phyloP scores from a whole-genome alignment of 441 rosid genomes.

The Daphne laureola region DNA sequence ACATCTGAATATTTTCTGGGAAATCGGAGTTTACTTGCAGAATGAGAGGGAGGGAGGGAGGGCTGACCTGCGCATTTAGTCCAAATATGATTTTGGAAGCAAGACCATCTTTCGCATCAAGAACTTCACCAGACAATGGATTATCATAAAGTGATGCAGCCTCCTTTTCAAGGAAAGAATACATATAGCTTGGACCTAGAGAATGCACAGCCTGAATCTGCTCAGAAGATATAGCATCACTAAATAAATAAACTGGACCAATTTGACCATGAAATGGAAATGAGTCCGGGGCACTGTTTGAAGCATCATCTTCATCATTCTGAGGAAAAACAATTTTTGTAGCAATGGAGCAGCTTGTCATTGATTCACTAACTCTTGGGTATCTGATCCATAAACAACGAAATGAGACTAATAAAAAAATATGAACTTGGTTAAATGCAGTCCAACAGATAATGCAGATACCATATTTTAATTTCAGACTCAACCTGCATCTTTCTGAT shows the following conservation, averaged over 20 bases:
- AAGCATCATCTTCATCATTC: conserved; percentile 50
- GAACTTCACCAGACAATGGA: conserved; percentile 71
- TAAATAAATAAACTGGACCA: conserved; percentile 90
- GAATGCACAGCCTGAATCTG: conserved; percentile 77
- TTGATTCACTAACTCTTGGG: conserved; percentile 76
- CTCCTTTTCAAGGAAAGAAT: conserved; percentile 86
- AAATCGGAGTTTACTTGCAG: conserved; percentile 3
- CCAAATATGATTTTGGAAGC: conserved; percentile 90
- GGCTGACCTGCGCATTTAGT: conserved; percentile 88
- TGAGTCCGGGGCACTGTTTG: conserved; percentile 41
- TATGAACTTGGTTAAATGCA: conserved; percentile 4
- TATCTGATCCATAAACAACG: conserved; percentile 49
- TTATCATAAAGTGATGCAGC: conserved; percentile 47
- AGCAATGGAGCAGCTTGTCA: conserved; percentile 82
- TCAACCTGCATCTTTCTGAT: conserved; percentile 98
- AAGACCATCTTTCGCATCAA: conserved; percentile 95
- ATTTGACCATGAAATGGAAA: conserved; percentile 88
- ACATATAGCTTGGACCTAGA: conserved; percentile 98
- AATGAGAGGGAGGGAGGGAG: conserved; percentile 12
- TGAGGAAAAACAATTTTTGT: conserved; percentile 49
- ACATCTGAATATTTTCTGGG: conserved; percentile 11
- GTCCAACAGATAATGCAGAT: background rate
- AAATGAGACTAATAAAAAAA: conserved; percentile 10
- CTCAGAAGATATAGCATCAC: conserved; percentile 85
- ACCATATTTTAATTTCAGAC: conserved; percentile 6